Base-by-base conservation (phyloP, 1,284 basidiomycete species). In the Puccinia novopanici region DNA sequence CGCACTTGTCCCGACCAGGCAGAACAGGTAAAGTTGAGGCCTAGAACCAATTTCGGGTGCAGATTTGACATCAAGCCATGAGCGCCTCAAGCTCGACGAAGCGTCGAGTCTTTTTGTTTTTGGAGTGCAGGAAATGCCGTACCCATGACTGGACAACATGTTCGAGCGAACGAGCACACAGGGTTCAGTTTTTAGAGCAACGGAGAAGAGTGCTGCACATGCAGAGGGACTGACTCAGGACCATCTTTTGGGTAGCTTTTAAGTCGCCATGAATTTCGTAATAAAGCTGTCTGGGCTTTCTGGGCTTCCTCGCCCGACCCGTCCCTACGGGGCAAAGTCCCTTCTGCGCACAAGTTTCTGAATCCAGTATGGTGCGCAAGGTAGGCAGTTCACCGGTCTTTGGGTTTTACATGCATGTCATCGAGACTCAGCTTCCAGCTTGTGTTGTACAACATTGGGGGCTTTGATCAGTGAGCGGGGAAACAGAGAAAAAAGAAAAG, bases 311-410 rank as follows among this genome's bases (percentile, higher is more conserved):
- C 30, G 54, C 34, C 17, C 68, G 48, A 71, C 37, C 27, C 3
- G 42, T 34, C 6, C 9, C 54, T 22, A 92, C 90, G 0, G 91
- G 91, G 83, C 92, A 93, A 17, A 92, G 87, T 8, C 92, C 92
- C 81, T 90, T 90, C 52, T 89, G 88, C 2, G 88, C 87, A 83
- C 90, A 89, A 5, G 91, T 92, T 37, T 27, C 42, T 17, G 48
- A 13, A 37, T 71, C 68, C 50, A 71, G 40, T 13, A 71, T 71
- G 17, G 68, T 71, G 50, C 24, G 2, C 68, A 71, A 55, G 54
- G 68, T 54, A 3, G 68, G 40, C 8, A 71, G 68, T 54, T 71
- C 50, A 34, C 27, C 27, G 0, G 48, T 71, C 68, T 71, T n/a
- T 5, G 13, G 48, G 27, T n/a, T 9, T 48, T 48, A 2, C 45